Conservation (phyloP, 371 early-diverging fungal genomes). For the Parasitella parasitica region DNA sequence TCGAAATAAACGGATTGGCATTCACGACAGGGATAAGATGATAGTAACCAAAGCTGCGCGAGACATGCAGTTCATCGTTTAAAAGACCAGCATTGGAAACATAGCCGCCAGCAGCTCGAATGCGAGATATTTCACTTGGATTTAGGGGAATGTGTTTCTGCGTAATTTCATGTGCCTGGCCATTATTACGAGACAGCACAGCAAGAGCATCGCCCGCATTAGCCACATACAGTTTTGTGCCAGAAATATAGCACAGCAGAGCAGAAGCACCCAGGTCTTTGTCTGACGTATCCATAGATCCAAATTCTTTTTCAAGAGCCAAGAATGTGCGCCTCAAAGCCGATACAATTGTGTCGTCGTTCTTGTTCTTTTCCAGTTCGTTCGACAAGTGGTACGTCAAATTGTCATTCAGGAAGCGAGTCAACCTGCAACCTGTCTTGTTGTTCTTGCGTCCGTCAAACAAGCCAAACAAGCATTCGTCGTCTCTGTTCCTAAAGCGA, state of each 20-base stretch:
- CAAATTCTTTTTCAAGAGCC: slow-evolving; percentile 75
- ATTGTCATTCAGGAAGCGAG: slow-evolving; percentile 72
- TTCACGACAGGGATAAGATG: slow-evolving; percentile 82
- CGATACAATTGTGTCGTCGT: slow-evolving; percentile 55
- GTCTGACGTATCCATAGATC: slow-evolving; percentile 48
- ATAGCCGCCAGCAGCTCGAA: slow-evolving; percentile 81
- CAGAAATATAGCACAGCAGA: slow-evolving; percentile 78
- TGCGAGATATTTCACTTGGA: slow-evolving; percentile 74
- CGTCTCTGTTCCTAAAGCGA: slow-evolving; percentile 76
- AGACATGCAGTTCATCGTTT: slow-evolving; percentile 76
- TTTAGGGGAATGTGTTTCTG: slow-evolving; percentile 74
- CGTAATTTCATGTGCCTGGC: slow-evolving; percentile 72
- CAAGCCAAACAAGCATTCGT: slow-evolving; percentile 86
- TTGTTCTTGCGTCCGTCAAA: slow-evolving; percentile 77
- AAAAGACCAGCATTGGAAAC: slow-evolving; percentile 75
- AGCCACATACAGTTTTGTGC: slow-evolving; percentile 80
- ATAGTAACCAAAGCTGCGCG: slow-evolving; percentile 87
- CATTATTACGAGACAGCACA: slow-evolving; percentile 77
- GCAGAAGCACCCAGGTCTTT: slow-evolving; percentile 71
- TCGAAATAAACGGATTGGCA: slow-evolving; percentile 79
- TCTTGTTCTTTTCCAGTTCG: slow-evolving; percentile 68
- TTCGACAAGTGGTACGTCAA: slow-evolving; percentile 65
- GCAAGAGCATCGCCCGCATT: slow-evolving; percentile 91
- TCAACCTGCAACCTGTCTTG: slow-evolving; percentile 58
- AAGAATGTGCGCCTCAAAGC: slow-evolving; percentile 77